phyloP scores from a whole-genome alignment of 228 moss, liverwort and hornwort species.

The Sphagnum fallax region DNA sequence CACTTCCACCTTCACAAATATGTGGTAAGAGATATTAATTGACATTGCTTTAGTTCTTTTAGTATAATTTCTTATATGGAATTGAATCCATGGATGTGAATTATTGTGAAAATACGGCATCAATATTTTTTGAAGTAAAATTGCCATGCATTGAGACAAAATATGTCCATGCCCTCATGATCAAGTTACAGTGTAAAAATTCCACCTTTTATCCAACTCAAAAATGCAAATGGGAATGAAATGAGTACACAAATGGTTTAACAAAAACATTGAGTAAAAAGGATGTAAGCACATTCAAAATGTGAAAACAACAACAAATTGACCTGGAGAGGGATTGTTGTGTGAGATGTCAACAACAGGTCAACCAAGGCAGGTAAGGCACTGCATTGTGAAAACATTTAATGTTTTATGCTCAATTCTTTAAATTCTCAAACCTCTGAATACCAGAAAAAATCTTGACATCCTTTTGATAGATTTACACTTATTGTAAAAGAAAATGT shows the following conservation, averaged over 20 bases:
- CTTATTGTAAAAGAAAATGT: neutral
- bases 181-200: neutral
- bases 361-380: constrained; percentile 21
- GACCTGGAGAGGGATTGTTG: constrained; percentile 34
- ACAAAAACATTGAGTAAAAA: neutral
- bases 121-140: neutral
- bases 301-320: neutral
- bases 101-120: neutral
- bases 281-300: neutral
- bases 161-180: neutral
- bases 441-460: neutral
- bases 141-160: neutral
- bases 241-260: too few species aligned
- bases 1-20: constrained; percentile 32
- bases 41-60: neutral
- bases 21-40: neutral
- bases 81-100: neutral
- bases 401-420: too few species aligned
- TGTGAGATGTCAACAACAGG: constrained; percentile 21
- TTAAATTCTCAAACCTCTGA: neutral
- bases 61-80: neutral
- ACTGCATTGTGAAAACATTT: neutral
- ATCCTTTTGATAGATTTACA: neutral
- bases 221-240: too few species aligned
- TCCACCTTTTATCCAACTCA: neutral